Conservation (phyloP, 73 alveolate species). For the Paramecium sexaurelia region DNA sequence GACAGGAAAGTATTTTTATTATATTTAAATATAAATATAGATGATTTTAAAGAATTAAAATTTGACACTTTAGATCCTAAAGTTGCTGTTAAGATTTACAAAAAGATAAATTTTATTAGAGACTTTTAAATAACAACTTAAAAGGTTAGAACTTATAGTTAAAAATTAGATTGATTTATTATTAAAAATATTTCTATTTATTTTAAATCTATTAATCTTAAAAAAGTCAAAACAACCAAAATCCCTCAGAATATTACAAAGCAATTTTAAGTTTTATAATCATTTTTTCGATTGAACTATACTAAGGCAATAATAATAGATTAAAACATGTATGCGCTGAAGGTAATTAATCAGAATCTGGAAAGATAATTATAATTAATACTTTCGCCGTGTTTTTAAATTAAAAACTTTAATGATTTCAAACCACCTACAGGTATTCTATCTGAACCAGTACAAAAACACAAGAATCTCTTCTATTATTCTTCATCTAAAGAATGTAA, state of each 20-base stretch:
- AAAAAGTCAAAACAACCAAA: constrained; percentile 81
- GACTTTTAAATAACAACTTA: not conserved
- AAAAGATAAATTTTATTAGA: constrained; percentile 10
- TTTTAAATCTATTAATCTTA: not conserved
- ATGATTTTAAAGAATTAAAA: constrained; percentile 35
- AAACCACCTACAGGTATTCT: constrained; percentile 85
- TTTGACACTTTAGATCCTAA: constrained; percentile 43
- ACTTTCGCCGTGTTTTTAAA: constrained; percentile 78
- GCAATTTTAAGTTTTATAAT: constrained; percentile 81
- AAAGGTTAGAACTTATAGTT: constrained; percentile 18
- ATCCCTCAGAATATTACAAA: constrained; percentile 95
- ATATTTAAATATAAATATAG: not conserved
- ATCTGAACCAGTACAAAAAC: constrained; percentile 85
- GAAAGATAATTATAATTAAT: not conserved
- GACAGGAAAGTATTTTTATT: not conserved
- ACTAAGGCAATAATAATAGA: constrained; percentile 93
- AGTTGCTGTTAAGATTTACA: not conserved
- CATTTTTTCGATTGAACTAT: constrained; percentile 84
- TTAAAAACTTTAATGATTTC: constrained; percentile 67
- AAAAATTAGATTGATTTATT: constrained; percentile 3
- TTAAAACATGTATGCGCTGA: constrained; percentile 98
- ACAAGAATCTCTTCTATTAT: constrained; percentile 74
- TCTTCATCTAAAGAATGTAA: constrained; percentile 71
- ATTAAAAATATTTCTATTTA: not conserved
- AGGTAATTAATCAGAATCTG: constrained; percentile 86